Percentiles rank a stretch among this genome's conserved stretches.
phyloP scores from a whole-genome alignment of 805 yeast species.

The Saccharomycopsis sp. region DNA sequence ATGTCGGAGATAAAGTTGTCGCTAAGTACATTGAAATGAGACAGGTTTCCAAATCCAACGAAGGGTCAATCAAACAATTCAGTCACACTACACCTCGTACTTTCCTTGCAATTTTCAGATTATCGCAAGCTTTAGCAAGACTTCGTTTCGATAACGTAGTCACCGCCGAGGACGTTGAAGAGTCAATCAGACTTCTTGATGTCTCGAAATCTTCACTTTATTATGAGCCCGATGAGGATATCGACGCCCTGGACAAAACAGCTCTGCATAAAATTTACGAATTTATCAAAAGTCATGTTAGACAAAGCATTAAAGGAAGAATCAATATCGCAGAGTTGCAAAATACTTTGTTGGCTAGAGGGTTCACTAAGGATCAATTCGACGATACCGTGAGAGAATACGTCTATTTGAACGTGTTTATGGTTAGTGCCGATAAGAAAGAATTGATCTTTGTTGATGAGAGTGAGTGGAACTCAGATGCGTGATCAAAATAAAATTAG shows the following conservation, averaged over 20 bases:
- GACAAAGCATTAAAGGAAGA: conserved; percentile 33
- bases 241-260: conserved; percentile 53
- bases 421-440: conserved; percentile 30
- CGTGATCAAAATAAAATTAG: neutral
- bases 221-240: conserved; percentile 40
- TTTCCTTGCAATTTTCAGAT: conserved; percentile 78
- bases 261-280: conserved; percentile 64
- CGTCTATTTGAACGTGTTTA: conserved; percentile 67
- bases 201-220: conserved; percentile 83
- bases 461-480: neutral
- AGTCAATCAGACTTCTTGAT: conserved; percentile 79
- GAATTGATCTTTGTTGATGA: conserved; percentile 15
- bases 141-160: conserved; percentile 74
- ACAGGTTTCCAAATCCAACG: conserved; percentile 79
- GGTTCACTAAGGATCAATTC: conserved; percentile 76
- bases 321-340: conserved; percentile 37
- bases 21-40: conserved; percentile 85
- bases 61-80: conserved; percentile 69
- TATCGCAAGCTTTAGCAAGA: conserved; percentile 92
- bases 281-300: conserved; percentile 55
- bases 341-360: conserved; percentile 66
- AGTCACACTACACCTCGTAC: conserved; percentile 96
- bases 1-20: conserved; percentile 81
- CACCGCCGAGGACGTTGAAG: conserved; percentile 79
- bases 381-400: conserved; percentile 72